Evolutionary conservation across 2,329 filamentous ascomycete species (phyloP), one percentile per base, ranked within the genome.

Genomic region (Immersiporthe knoxdaviesiana): DNA sequence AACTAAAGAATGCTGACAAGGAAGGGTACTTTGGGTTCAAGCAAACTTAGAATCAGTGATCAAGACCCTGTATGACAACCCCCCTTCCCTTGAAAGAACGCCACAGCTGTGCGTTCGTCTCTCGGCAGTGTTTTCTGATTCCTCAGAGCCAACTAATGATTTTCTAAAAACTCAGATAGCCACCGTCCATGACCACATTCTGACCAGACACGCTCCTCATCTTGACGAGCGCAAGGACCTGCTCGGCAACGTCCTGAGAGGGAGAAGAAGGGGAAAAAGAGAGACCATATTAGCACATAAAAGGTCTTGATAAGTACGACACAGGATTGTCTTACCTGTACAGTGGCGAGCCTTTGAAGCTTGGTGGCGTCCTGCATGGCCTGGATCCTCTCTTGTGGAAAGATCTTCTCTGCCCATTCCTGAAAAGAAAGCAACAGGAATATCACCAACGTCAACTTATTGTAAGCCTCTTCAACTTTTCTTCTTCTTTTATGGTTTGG

Each of bases 371-470:
- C 79, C 69, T 83, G 85, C 72, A 86, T 80, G 1, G 72, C 78
- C 67, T 88, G 79, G 61, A 91, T 85, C 71, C 79, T 80, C 73
- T 92, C 90, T 2, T 78, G 0, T 84, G 80, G 77, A 88, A 92
- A 71, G 52, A 56, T 56, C 78, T 74, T 81, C 61, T 84, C 78
- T 16, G 89, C 89, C 90, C 90, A 92, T 76, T 92, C 90, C 74
- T 80, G 37, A 5, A 24, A 3, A 44, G 41, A 44, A 16, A 44
- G 41, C 4, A 6, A 21, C 4, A 21, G 16, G 4, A 21, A 21
- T 21, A n/a, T 2, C 18, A 35, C 18, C 72, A n/a, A 59, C 39
- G 39, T 72, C 16, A 72, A 72, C 50, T 8, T 8, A 27, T 27
- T 11, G 12, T 27, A 54, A 47, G 3, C 3, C 50, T 54, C 50